phyloP scores from a whole-genome alignment of 208 protist species.

The Trypanosoma cruzi region DNA sequence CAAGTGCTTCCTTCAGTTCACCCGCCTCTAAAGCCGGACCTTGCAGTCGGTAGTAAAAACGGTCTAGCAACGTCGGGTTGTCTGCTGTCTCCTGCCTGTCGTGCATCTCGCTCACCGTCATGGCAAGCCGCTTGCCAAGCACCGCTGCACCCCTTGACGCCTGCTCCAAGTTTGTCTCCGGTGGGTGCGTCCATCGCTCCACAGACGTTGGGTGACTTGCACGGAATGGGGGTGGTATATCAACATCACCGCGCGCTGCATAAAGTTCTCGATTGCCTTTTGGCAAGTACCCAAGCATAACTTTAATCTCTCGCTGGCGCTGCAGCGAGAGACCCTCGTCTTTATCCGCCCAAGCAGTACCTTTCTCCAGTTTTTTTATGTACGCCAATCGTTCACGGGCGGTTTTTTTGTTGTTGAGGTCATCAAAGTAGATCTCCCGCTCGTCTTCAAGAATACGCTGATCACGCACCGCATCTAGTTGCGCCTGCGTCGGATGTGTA shows the following conservation, averaged over 20 bases:
- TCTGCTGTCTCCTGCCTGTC: slow-evolving; percentile 79
- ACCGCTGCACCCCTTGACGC: slow-evolving; percentile 71
- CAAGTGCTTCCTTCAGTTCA: slow-evolving; percentile 87
- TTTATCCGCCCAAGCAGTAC: slow-evolving; percentile 87
- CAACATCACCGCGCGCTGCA: slow-evolving; percentile 83
- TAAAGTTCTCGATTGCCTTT: slow-evolving; percentile 90
- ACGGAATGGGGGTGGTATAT: slow-evolving; percentile 81
- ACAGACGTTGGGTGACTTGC: slow-evolving; percentile 79
- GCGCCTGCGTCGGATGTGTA: slow-evolving; percentile 61
- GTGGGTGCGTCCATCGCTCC: slow-evolving; percentile 68
- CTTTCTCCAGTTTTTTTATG: slow-evolving; percentile 64
- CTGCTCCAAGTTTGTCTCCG: slow-evolving; percentile 86
- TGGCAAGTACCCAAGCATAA: slow-evolving; percentile 86
- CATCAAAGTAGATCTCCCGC: slow-evolving; percentile 86
- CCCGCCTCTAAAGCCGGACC: slow-evolving; percentile 83
- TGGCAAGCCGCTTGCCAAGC: slow-evolving; percentile 79
- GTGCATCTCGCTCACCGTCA: slow-evolving; percentile 90
- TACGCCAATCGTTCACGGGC: slow-evolving; percentile 63
- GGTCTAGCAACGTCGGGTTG: slow-evolving; percentile 77
- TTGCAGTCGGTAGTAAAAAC: slow-evolving; percentile 82
- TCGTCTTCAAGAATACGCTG: slow-evolving; percentile 71
- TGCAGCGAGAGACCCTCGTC: slow-evolving; percentile 87
- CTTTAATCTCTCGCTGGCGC: slow-evolving; percentile 84
- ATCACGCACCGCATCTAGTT: slow-evolving; percentile 60
- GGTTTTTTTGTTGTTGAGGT: slow-evolving; percentile 58